These are phyloP conservation scores for Mrakia blollopis DNA, from an alignment of 768 basidiomycete species.

Conservation along the genomic window DNA sequence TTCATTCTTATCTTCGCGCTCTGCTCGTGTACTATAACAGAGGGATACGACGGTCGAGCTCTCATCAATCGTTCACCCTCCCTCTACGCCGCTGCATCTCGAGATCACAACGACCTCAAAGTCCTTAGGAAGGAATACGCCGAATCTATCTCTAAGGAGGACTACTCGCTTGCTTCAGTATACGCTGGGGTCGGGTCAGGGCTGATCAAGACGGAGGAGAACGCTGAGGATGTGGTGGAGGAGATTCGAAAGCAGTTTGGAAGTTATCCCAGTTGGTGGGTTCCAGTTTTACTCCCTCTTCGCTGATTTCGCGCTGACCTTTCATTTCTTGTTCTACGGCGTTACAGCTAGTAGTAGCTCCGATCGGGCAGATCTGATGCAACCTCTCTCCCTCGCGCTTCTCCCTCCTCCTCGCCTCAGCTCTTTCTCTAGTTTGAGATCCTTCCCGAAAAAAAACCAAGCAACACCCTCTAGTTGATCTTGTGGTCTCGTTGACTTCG, in stretches of 20 bases:
- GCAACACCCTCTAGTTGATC: too few species aligned
- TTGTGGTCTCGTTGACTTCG: too few species aligned
- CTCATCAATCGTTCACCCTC: conserved; percentile 1
- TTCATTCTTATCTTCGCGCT: not conserved
- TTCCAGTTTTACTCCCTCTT: too few species aligned
- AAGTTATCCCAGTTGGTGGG: too few species aligned
- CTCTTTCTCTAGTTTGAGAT: too few species aligned
- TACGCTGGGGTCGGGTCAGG: conserved; percentile 9
- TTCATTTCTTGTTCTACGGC: too few species aligned
- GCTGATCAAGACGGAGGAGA: not conserved
- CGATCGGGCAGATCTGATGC: too few species aligned
- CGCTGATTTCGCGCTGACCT: too few species aligned
- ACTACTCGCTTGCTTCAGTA: not conserved
- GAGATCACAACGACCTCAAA: not conserved
- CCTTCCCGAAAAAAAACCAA: too few species aligned
- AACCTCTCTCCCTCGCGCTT: too few species aligned
- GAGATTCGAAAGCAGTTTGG: not conserved
- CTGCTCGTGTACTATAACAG: not conserved
- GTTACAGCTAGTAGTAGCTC: too few species aligned
- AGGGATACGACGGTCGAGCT: conserved; percentile 6
- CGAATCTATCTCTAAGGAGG: not conserved
- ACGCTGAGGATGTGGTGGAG: not conserved
- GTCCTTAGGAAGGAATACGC: not conserved
- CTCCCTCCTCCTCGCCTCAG: too few species aligned
- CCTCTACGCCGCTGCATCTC: not conserved